Evolutionary conservation across 257 asterid genomes (phyloP).

Genomic region (Paulownia fortunei): DNA sequence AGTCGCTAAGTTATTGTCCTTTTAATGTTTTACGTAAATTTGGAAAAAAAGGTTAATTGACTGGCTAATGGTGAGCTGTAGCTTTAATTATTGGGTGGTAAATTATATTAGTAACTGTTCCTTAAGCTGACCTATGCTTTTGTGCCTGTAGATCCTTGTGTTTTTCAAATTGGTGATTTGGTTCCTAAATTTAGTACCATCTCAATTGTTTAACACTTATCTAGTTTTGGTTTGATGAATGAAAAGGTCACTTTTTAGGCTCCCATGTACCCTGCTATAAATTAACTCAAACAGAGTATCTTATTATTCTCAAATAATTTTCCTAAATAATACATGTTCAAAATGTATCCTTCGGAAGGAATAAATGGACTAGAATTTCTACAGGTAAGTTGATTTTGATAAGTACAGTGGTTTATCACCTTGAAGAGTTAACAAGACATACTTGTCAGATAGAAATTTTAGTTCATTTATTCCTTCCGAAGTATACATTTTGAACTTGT

Average conservation of each 20-base stretch:
- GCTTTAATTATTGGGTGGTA: not conserved
- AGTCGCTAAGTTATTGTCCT: not conserved
- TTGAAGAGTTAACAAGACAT: not conserved
- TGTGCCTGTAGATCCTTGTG: not conserved
- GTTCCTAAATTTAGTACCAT: not conserved
- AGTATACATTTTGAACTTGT: not conserved
- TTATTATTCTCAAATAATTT: not conserved
- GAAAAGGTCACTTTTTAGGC: not conserved
- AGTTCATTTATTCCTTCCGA: not conserved
- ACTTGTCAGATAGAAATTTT: not conserved
- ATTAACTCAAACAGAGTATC: not conserved
- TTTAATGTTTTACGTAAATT: not conserved
- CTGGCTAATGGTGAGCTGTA: not conserved
- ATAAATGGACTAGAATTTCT: not conserved
- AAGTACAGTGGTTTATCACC: not conserved
- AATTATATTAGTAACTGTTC: not conserved
- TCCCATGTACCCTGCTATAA: not conserved
- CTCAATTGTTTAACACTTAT: not conserved
- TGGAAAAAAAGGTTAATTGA: not conserved
- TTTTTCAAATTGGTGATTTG: not conserved
- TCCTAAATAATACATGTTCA: not conserved
- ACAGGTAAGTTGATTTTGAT: not conserved
- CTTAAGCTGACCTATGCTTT: not conserved
- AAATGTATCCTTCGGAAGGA: not conserved
- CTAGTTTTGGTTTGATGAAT: not conserved